A percentile compares a stretch with the other conserved stretches of the same genome.
These are phyloP conservation scores for Andrographis paniculata DNA, from an alignment of 305 asterid species.

Conservation along the genomic window DNA sequence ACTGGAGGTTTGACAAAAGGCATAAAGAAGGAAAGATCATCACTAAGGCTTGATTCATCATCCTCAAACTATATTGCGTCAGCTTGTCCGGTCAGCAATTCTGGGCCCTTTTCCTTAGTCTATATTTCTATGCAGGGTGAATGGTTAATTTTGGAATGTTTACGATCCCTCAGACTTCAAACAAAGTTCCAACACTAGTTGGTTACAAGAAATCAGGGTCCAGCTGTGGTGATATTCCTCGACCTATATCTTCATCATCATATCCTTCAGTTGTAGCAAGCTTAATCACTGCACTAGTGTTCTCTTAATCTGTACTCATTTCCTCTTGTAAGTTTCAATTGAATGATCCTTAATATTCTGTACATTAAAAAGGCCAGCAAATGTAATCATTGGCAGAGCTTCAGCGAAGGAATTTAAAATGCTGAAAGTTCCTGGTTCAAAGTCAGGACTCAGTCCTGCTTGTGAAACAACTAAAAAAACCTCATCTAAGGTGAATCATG, in stretches of 20 bases:
- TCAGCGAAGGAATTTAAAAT: slow-evolving; percentile 42
- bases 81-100: slow-evolving; percentile 33
- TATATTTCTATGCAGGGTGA: slow-evolving; percentile 8
- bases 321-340: slow-evolving; percentile 13
- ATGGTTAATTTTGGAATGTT: slow-evolving; percentile 16
- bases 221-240: slow-evolving; percentile 38
- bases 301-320: slow-evolving; percentile 16
- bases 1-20: slow-evolving; percentile 24
- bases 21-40: slow-evolving; percentile 26
- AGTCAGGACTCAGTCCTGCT: slow-evolving; percentile 35
- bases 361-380: slow-evolving; percentile 59
- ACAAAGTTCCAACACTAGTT: slow-evolving; percentile 25
- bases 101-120: slow-evolving; percentile 11
- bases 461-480: slow-evolving; percentile 32
- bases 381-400: slow-evolving; percentile 36
- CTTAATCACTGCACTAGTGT: slow-evolving; percentile 5
- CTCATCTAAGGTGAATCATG: slow-evolving; percentile 28
- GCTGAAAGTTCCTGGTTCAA: slow-evolving; percentile 49
- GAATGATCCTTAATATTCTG: slow-evolving; percentile 47
- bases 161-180: slow-evolving; percentile 40
- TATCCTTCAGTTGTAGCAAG: slow-evolving; percentile 48
- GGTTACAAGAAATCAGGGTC: slow-evolving; percentile 32
- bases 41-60: slow-evolving; percentile 30
- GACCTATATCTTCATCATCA: slow-evolving; percentile 56
- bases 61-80: slow-evolving; percentile 26